Conservation (phyloP, 352 stramenopile species). For the Pythium guiyangense region DNA sequence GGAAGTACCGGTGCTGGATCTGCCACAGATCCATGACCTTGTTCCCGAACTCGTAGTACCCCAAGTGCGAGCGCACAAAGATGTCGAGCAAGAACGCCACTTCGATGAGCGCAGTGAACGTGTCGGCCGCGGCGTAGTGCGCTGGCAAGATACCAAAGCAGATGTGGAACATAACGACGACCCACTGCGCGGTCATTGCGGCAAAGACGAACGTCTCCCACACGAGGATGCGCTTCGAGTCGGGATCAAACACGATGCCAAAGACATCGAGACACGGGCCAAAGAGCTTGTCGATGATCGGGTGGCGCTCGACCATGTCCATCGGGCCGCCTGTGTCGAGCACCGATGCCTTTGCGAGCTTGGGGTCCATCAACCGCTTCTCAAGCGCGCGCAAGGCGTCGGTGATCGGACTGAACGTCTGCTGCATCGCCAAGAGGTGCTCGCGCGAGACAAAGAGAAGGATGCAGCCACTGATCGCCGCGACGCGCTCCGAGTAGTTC, state of each 20-base stretch:
- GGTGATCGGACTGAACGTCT: constrained; percentile 22
- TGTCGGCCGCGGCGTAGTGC: constrained; percentile 14
- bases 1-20: constrained; percentile 41
- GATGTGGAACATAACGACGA: constrained; percentile 40
- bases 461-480: constrained; percentile 47
- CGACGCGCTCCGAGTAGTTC: constrained; percentile 31
- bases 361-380: constrained; percentile 41
- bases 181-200: constrained; percentile 32
- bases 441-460: constrained; percentile 42
- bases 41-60: constrained; percentile 63
- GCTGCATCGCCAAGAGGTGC: constrained; percentile 34
- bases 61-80: constrained; percentile 39
- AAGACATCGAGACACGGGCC: constrained; percentile 2
- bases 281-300: constrained; percentile 28
- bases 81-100: constrained; percentile 43
- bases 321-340: background rate
- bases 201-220: constrained; percentile 49
- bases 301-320: constrained; percentile 19
- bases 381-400: constrained; percentile 31
- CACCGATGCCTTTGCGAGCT: constrained; percentile 34
- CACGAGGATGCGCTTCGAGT: constrained; percentile 30
- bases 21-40: constrained; percentile 45
- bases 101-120: constrained; percentile 31
- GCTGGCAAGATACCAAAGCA: constrained; percentile 30
- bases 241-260: constrained; percentile 38